Base-by-base conservation (phyloP, 1,284 basidiomycete species). In the Malassezia dermatis region DNA sequence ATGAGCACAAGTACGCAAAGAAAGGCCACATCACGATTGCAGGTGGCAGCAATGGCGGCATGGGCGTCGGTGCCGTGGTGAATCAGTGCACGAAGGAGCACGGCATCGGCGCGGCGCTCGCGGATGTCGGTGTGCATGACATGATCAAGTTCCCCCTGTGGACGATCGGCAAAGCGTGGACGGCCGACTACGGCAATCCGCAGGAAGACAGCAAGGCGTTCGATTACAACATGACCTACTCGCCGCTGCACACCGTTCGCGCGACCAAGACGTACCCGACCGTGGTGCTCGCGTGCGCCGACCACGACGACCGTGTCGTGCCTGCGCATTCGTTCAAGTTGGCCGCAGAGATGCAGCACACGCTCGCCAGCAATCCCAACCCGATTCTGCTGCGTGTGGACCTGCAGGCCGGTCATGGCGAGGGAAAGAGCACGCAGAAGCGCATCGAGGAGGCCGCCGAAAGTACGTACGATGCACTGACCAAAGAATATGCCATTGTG, bases 111-210 rank as follows among this genome's bases (percentile, higher is more conserved):
- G 71, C 66, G 0, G 66, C 67, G 11, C 60, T 73, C 11, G 71
- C 67, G 4, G 71, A 72, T 31, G 71, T 73, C 0, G 71, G 71
- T 15, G 86, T 89, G 1, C 78, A 84, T 60, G 88, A 90, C 75
- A 78, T 89, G 64, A 80, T 90, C 59, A 65, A 65, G 53, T 71
- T 73, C 61, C 58, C 63, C 30, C 58, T 61, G 8, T 73, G 64
- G 62, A 73, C 69, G 12, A 71, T 71, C 81, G 84, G 86, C 40
- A 80, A 80, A 55, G 84, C 84, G 1, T 90, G 88, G 88, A 81
- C 79, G 2, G 81, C 83, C 19, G 88, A 89, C 74, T 89, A 84
- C 64, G 87, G 87, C n/a, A 78, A 87, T 67, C 85, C 87, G 4
- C 81, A 84, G 23, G 66, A 67, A 26, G 67, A 69, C 41, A 61